Evolutionary conservation across 441 rosid genomes (phyloP).

Genomic region (Croton laevigatus): DNA sequence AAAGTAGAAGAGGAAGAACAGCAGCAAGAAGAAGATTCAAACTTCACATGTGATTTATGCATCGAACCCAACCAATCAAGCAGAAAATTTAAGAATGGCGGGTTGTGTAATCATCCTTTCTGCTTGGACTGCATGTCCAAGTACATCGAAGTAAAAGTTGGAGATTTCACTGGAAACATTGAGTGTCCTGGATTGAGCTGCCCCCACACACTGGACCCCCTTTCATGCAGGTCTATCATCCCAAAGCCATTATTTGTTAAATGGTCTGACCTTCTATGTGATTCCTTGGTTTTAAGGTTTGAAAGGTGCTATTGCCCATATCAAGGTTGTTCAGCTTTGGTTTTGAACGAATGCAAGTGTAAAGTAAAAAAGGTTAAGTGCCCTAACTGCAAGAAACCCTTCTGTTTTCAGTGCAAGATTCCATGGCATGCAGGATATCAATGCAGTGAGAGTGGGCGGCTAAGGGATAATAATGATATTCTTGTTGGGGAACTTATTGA

Average conservation of each 20-base stretch:
- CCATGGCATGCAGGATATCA: conserved; percentile 33
- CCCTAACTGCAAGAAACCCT: conserved; percentile 27
- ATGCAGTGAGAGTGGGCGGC: conserved; percentile 22
- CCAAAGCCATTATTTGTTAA: conserved; percentile 19
- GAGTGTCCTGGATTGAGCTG: conserved; percentile 26
- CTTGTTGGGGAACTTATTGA: conserved; percentile 25
- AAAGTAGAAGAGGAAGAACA: conserved; percentile 6
- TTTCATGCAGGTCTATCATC: conserved; percentile 25
- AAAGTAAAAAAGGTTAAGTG: conserved; percentile 24
- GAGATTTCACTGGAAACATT: conserved; percentile 11
- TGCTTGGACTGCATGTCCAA: conserved; percentile 32
- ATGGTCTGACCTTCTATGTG: conserved; percentile 30
- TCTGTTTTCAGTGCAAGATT: conserved; percentile 31
- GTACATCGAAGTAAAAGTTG: conserved; percentile 24
- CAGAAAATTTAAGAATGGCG: conserved; percentile 23
- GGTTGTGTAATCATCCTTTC: conserved; percentile 28
- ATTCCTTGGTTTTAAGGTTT: conserved; percentile 10
- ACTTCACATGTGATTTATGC: conserved; percentile 33
- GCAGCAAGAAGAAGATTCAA: conserved; percentile 10
- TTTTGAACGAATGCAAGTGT: conserved; percentile 26
- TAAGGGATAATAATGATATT: conserved; percentile 29
- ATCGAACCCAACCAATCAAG: conserved; percentile 21
- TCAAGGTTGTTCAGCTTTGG: conserved; percentile 26
- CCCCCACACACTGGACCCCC: conserved; percentile 20
- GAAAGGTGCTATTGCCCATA: conserved; percentile 29